These are phyloP conservation scores for Stevia rebaudiana DNA, from an alignment of 140 eudicot species.

Conservation along the genomic window DNA sequence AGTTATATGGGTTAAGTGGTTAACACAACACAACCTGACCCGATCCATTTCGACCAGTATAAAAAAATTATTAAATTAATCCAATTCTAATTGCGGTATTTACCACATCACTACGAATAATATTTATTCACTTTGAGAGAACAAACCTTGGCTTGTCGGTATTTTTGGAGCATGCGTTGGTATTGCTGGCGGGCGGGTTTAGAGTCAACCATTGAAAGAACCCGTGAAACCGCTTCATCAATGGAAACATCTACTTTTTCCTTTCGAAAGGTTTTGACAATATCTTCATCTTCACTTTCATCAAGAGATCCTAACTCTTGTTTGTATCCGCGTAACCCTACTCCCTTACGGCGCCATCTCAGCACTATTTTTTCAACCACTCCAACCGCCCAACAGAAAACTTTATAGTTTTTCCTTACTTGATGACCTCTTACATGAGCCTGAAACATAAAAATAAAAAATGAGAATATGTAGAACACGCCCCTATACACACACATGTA, in stretches of 20 bases:
- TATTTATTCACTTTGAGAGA: not conserved
- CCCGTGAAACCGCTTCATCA: constrained; percentile 84
- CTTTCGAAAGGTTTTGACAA: constrained; percentile 66
- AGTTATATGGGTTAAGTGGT: not conserved
- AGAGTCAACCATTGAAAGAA: constrained; percentile 77
- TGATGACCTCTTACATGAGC: constrained; percentile 98
- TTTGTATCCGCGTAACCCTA: constrained; percentile 73
- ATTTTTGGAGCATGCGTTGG: constrained; percentile 70
- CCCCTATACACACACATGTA: no score
- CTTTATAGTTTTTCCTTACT: constrained; percentile 67
- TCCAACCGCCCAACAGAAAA: constrained; percentile 88
- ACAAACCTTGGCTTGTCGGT: constrained; percentile 78
- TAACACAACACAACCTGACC: no score
- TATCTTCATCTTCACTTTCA: constrained; percentile 74
- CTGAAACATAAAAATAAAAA: constrained; percentile 32
- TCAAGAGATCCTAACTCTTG: constrained; percentile 38
- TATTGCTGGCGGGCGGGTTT: constrained; percentile 83
- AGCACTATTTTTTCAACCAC: constrained; percentile 76
- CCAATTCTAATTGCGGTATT: not conserved
- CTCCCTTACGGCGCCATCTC: constrained; percentile 94
- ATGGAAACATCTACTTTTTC: constrained; percentile 72
- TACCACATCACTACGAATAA: not conserved
- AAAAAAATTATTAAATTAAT: not conserved
- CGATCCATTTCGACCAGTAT: not conserved
- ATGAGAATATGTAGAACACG: no score